Evolutionary conservation across 2,329 filamentous ascomycete genomes (phyloP).

Genomic region (Nemania sp.): DNA sequence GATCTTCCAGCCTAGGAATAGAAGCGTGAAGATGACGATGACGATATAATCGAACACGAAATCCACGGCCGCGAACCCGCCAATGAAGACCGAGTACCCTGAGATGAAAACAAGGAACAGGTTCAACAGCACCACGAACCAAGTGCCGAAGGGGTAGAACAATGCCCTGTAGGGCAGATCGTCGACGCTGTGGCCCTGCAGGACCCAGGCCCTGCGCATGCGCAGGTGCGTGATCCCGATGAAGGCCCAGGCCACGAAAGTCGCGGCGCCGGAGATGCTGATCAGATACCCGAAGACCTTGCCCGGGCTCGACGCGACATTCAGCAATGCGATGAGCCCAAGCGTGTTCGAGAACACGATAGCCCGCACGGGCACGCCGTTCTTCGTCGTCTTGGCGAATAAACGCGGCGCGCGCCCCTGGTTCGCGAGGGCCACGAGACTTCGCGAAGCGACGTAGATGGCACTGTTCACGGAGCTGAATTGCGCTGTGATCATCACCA

Average conservation of each 20-base stretch:
- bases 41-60: slow-evolving; percentile 38
- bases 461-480: slow-evolving; percentile 41
- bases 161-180: slow-evolving; percentile 33
- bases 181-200: slow-evolving; percentile 32
- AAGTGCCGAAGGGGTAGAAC: slow-evolving; percentile 33
- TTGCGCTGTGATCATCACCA: slow-evolving; percentile 42
- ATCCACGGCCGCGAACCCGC: slow-evolving; percentile 33
- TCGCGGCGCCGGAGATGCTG: slow-evolving; percentile 36
- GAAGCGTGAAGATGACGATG: slow-evolving; percentile 31
- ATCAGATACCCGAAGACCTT: slow-evolving; percentile 38
- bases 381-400: slow-evolving; percentile 35
- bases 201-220: slow-evolving; percentile 34
- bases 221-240: slow-evolving; percentile 38
- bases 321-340: slow-evolving; percentile 39
- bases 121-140: slow-evolving; percentile 36
- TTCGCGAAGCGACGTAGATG: slow-evolving; percentile 39
- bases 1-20: slow-evolving; percentile 36
- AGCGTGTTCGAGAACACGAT: slow-evolving; percentile 38
- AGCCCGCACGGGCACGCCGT: slow-evolving; percentile 35
- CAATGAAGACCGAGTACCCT: slow-evolving; percentile 36
- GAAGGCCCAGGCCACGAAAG: slow-evolving; percentile 40
- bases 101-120: slow-evolving; percentile 37
- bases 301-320: slow-evolving; percentile 36
- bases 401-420: slow-evolving; percentile 35
- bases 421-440: slow-evolving; percentile 34